Evolutionary conservation across 768 basidiomycete species (phyloP), one percentile per base, ranked within the genome.

Genomic region (Guyanaporus albipodus): DNA sequence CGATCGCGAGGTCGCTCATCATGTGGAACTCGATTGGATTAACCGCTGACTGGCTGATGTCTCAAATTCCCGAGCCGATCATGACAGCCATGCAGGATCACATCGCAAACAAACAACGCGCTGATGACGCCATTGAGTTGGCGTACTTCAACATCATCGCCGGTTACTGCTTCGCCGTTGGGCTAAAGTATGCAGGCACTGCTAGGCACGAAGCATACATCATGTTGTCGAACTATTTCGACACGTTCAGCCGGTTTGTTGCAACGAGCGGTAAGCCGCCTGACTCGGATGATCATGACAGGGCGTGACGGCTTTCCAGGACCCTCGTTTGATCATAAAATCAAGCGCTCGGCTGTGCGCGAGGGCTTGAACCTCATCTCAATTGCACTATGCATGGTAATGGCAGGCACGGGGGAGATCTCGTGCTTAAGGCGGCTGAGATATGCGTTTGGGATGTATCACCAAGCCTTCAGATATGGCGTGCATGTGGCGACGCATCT

Each of bases 321-420:
- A 2, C 74, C 81, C 28, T 77, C 85, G 0, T 95, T 91, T 55
- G 91, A 96, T 60, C 83, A 86, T 49, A 86, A 85, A 58, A 91
- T 97, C 62, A 86, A 87, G 58, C 83, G 93, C 2, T 83, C 87
- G 6, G 86, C 91, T 4, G 79, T 94, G 19, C 78, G 93, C 11
- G 90, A 92, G 57, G 91, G 90, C 4, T 72, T 97, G 28, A 94
- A 89, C 59, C 70, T 94, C 32, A 86, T 98, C 44, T 87, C 90
- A 0, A 75, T 96, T 28, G 75, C 93, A 1, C 69, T 96, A 26
- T 83, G 88, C 60, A 87, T 95, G 78, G 87, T 98, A 34, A 95
- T 98, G 91, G 92, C 95, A 2, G 96, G 96, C 9, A 95, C 93
- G 0, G 96, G 96, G 4, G 93, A 98, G 64, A 80, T 97, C 40